Evolutionary conservation across 108 stramenopile species (phyloP), one percentile per base, ranked within the genome.

Genomic region (Heterococcus sp.): DNA sequence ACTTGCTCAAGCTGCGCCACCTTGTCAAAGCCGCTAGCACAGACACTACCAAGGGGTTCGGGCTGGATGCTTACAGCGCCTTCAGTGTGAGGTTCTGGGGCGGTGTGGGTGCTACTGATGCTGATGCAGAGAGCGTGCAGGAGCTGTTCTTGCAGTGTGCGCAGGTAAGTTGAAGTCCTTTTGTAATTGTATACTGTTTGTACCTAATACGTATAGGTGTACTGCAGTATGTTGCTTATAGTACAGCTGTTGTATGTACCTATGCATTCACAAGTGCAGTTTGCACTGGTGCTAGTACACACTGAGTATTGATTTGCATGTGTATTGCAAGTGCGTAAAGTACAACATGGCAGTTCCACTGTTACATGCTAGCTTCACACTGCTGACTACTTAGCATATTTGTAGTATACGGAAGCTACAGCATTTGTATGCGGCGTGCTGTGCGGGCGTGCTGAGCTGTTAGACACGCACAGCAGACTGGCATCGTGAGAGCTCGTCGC

Each of bases 81-180:
- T 46, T 69, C 68, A 58, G 46, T 21, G 46, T 21, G 46, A 8
- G 46, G 14, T 66, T 68, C 65, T 77, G 76, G 76, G 39, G 38
- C 31, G 76, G 76, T 28, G 37, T 77, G 2, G 76, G 76, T 28
- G 68, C 68, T n/a, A 77, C 76, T 2, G 76, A 77, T 69, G 33
- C 70, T 1, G 76, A 77, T 46, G 38, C 76, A 27, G 76, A 77
- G 76, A 65, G 64, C 68, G 76, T 77, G 32, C 76, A 77, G 38
- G 76, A 77, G 38, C 34, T 69, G 8, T 77, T 77, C 38, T 46
- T 77, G 76, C 68, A 66, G 30, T 66, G 67, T 32, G 76, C 76
- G 35, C 67, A 38, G 40, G 76, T 77, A n/a, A n/a, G n/a, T 32
- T 75, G 67, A 32, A 75, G 68, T 30, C 67, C 67, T 66, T 75